Conservation (phyloP, 768 basidiomycete species). For the Termitomyces sp. region DNA sequence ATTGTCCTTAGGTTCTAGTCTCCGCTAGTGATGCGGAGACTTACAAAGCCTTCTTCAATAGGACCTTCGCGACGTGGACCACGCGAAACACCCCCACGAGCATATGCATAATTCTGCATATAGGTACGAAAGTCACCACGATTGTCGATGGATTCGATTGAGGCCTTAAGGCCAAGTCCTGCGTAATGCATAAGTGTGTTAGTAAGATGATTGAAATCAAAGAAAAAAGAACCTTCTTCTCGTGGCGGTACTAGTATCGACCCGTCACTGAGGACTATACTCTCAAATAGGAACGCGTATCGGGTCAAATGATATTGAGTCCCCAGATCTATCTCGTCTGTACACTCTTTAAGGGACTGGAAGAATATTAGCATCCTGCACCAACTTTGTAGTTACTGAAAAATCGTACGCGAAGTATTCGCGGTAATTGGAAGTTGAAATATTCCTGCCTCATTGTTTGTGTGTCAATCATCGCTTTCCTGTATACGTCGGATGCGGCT, state of each 20-base stretch:
- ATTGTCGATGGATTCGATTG: conserved; percentile 91
- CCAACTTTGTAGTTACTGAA: background rate
- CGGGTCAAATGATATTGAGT: conserved; percentile 95
- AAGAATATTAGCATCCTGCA: background rate
- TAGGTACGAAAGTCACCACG: conserved; percentile 91
- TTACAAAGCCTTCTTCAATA: conserved; percentile 87
- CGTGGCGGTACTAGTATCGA: conserved; percentile 70
- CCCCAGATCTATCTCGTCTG: conserved; percentile 96
- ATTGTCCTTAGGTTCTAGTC: background rate
- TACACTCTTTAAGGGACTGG: conserved; percentile 88
- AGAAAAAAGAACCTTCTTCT: conserved; percentile 50
- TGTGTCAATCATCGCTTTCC: conserved; percentile 86
- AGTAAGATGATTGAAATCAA: background rate
- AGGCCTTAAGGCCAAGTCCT: conserved; percentile 75
- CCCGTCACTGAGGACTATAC: conserved; percentile 84
- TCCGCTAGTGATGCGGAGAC: conserved; percentile 25
- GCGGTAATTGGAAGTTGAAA: conserved; percentile 94
- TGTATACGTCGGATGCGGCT: conserved; percentile 77
- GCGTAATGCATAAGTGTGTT: conserved; percentile 4
- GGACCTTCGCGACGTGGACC: conserved; percentile 90
- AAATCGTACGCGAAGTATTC: conserved; percentile 79
- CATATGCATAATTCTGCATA: conserved; percentile 97
- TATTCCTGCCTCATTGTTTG: conserved; percentile 94
- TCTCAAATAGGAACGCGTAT: conserved; percentile 93
- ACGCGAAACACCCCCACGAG: conserved; percentile 58